Base-by-base conservation (phyloP, 345 rosid genomes). In the Kandelia obovata region DNA sequence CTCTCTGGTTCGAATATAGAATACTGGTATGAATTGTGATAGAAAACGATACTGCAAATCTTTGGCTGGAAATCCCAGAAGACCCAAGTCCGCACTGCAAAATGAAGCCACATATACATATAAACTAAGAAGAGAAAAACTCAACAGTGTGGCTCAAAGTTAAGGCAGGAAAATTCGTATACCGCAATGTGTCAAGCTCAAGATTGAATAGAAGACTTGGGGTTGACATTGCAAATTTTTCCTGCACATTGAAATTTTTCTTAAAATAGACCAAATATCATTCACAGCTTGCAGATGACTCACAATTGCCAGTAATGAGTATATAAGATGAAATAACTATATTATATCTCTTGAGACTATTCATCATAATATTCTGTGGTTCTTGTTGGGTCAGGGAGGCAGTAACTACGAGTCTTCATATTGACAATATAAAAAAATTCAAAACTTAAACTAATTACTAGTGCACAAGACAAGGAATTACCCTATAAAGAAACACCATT, bases 181-280 rank as follows among this genome's bases (percentile, higher is more conserved):
- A 94, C 97, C 97, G 92, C 73, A 91, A 81, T 39, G 97, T 94
- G 68, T 94, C 97, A 61, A 94, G 90, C 83, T 94, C 98, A 75
- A 94, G 97, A 80, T 91, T 94, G 78, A 89, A 94, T 30, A 91
- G 78, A 79, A 91, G 96, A 1, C 90, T 72, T 72, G 98, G 95
- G 60, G 92, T 91, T 66, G 92, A 89, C 39, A 7, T 75, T 34
- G 91, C 92, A 88, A 85, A 89, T n/a, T 72, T 82, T 71, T 88
- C 97, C 97, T 94, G 92, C 75, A 84, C 34, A 78, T 70, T 66
- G 60, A 74, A 76, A 71, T 62, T 60, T 69, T 43, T 51, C 52
- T 61, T 30, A 65, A 31, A 61, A 26, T 43, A 35, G 35, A 23
- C 53, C 51, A 51, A 9, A 56, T n/a, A 72, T 17, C 57, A 20